Evolutionary conservation across 345 rosid genomes (phyloP), one percentile per base, ranked within the genome.

Genomic region (Hibiscus syriacus): DNA sequence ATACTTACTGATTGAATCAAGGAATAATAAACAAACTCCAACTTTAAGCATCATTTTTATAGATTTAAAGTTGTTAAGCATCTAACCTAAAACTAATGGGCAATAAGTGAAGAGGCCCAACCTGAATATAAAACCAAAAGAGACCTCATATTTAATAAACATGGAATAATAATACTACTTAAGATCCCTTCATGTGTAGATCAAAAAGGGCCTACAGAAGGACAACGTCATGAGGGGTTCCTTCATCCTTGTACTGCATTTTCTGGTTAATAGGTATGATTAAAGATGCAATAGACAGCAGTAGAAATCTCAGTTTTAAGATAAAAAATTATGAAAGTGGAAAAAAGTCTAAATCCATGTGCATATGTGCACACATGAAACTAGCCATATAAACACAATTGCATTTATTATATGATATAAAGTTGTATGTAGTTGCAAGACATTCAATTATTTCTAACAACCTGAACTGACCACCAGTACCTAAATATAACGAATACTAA

Each of bases 401-500:
- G n/a, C 16, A 59, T 10, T 19, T 73, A 54, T 23, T 38, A 17
- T 41, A 64, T 49, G 14, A 58, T 17, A 72, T 7, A 9, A 38
- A 61, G 46, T 7, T 36, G 57, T 43, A 64, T 56, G 49, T 8
- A 70, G 32, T 55, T 26, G 41, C 68, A 65, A 36, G 66, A 43
- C 12, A 71, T 10, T 27, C 66, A 50, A 73, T 46, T 50, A 52
- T 58, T 48, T 64, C 10, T 26, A 7, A 55, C 55, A 65, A 68
- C 36, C 43, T 67, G 71, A 67, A 61, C 59, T 32, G 17, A 7
- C 45, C 46, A 23, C 32, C 20, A 49, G 29, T 43, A 68, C 32
- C 34, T 46, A 56, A 39, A 16, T 34, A 55, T 22, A 56, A 66
- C 25, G 55, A 64, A 52, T 60, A 76, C 86, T 79, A 70, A 94